Conservation (phyloP, 1,284 basidiomycete species). For the Takashimella koratensis region DNA sequence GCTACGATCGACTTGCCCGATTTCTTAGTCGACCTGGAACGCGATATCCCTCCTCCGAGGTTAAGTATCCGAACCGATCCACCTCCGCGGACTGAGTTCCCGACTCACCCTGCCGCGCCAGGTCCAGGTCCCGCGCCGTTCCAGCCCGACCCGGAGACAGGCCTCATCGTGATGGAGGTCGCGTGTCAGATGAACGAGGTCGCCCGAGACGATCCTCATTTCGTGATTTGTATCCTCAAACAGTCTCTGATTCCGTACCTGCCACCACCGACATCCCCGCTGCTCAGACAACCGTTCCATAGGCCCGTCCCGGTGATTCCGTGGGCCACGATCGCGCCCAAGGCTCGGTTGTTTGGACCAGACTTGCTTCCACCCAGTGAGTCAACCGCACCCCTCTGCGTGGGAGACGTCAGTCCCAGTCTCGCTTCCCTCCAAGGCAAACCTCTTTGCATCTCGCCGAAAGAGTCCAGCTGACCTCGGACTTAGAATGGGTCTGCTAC, state of each 20-base stretch:
- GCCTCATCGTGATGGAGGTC: slow-evolving; percentile 39
- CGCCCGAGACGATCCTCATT: slow-evolving; percentile 22
- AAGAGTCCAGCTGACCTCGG: neutral
- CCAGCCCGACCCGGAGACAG: slow-evolving; percentile 38
- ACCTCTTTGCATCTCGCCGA: neutral
- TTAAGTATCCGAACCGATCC: slow-evolving; percentile 44
- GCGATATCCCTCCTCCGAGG: slow-evolving; percentile 29
- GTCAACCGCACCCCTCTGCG: neutral
- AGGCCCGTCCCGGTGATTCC: slow-evolving; percentile 31
- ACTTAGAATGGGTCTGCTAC: slow-evolving; percentile 46
- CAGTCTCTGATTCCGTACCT: slow-evolving; percentile 35
- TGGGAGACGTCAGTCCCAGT: no score
- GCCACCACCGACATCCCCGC: slow-evolving; percentile 34
- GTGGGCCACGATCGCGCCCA: slow-evolving; percentile 36
- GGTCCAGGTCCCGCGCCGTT: slow-evolving; percentile 32
- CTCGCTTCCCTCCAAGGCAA: no score
- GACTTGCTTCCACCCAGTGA: slow-evolving; percentile 20
- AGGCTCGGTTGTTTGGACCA: slow-evolving; percentile 39
- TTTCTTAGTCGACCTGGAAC: slow-evolving; percentile 26
- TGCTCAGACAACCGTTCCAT: slow-evolving; percentile 25
- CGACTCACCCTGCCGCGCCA: slow-evolving; percentile 30
- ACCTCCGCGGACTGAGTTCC: slow-evolving; percentile 40
- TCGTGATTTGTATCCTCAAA: slow-evolving; percentile 34
- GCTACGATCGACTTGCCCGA: slow-evolving; percentile 37
- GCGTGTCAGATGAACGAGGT: slow-evolving; percentile 28